A percentile compares a stretch with the other conserved stretches of the same genome.
phyloP scores from a whole-genome alignment of 148 eudicot genomes.

The Vaccinium corymbosum region DNA sequence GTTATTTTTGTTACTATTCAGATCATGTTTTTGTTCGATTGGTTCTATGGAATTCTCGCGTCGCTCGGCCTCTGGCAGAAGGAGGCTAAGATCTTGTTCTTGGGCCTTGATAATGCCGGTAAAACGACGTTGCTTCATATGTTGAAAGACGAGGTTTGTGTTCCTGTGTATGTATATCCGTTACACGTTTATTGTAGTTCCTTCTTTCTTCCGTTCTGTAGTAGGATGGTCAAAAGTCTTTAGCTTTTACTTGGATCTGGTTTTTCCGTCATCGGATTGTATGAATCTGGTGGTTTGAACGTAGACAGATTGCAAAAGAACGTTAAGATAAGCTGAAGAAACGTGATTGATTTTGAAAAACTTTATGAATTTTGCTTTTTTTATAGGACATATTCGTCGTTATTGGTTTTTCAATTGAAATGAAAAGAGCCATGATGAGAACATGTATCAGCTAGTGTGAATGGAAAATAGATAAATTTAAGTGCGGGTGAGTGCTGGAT shows the following conservation, averaged over 20 bases:
- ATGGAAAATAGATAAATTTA: too few species aligned
- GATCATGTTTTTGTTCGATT: slow-evolving; percentile 48
- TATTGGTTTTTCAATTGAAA: not conserved
- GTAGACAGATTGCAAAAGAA: not conserved
- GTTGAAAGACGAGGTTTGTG: slow-evolving; percentile 49
- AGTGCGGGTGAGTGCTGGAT: too few species aligned
- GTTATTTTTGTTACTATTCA: not conserved
- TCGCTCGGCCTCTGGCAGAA: slow-evolving; percentile 49
- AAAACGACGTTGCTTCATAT: slow-evolving; percentile 53
- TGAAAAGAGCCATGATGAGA: too few species aligned
- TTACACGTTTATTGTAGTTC: not conserved
- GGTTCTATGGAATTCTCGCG: slow-evolving; percentile 51
- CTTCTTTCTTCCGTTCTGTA: not conserved
- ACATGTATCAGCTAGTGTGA: too few species aligned
- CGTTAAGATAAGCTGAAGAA: not conserved
- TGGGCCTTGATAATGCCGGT: slow-evolving; percentile 56
- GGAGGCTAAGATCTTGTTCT: slow-evolving; percentile 53
- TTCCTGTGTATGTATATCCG: not conserved
- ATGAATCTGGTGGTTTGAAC: not conserved
- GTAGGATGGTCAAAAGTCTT: slow-evolving; percentile 39
- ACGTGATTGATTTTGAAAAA: not conserved
- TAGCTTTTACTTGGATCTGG: slow-evolving; percentile 31
- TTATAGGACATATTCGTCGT: not conserved
- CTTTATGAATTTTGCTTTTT: not conserved
- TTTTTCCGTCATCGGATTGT: not conserved